phyloP scores from a whole-genome alignment of 2,329 filamentous ascomycete species.

The Fusarium sp. region DNA sequence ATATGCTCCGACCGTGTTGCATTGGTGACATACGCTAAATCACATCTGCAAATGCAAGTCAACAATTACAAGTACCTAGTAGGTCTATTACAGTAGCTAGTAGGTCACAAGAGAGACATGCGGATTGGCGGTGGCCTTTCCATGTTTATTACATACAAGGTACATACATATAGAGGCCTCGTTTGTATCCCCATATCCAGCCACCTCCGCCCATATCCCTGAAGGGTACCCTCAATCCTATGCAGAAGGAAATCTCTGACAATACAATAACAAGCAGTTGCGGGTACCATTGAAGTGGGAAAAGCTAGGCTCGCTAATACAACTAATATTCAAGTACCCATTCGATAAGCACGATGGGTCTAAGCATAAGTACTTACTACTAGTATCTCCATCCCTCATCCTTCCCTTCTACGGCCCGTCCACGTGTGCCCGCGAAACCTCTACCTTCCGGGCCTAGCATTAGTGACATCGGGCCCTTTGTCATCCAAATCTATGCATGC shows the following conservation, averaged over 20 bases:
- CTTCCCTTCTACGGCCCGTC: slow-evolving; percentile 48
- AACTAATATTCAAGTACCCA: slow-evolving; percentile 2
- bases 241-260: slow-evolving; percentile 35
- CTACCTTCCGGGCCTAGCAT: slow-evolving; percentile 41
- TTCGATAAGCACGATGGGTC: slow-evolving; percentile 36
- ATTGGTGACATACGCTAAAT: slow-evolving; percentile 27
- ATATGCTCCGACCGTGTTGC: slow-evolving; percentile 26
- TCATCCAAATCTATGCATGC: slow-evolving; percentile 46
- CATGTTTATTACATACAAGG: slow-evolving; percentile 18
- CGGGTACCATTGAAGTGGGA: neutral
- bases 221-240: slow-evolving; percentile 29
- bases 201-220: slow-evolving; percentile 25
- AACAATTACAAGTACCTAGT: slow-evolving; percentile 5
- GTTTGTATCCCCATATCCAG: slow-evolving; percentile 36
- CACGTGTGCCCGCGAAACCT: slow-evolving; percentile 41
- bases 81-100: slow-evolving; percentile 1
- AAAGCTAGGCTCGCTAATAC: neutral
- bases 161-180: slow-evolving; percentile 34
- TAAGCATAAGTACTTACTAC: no score
- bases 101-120: slow-evolving; percentile 17
- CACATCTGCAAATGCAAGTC: slow-evolving; percentile 18
- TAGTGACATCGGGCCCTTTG: slow-evolving; percentile 38
- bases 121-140: slow-evolving; percentile 27
- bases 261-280: slow-evolving; percentile 7
- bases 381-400: slow-evolving; percentile 10